Evolutionary conservation across 352 stramenopile species (phyloP), one percentile per base, ranked within the genome.

Genomic region (Phytophthora europaea): DNA sequence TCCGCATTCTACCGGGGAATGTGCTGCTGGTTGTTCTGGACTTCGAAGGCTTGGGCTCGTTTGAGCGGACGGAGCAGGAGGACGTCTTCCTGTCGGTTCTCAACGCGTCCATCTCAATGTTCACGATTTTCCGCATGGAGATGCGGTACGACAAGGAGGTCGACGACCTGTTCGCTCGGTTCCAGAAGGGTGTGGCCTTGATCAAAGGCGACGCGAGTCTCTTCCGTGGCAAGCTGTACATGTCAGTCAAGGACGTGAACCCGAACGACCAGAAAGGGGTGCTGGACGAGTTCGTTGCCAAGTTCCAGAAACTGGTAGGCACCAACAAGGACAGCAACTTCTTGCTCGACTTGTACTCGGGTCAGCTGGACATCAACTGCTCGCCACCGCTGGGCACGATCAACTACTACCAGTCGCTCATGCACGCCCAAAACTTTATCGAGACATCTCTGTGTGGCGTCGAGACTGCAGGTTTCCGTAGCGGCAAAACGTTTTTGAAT

Each of bases 101-200:
- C 16, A 93, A 93, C 43, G 81, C 86, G 0, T 80, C 84, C 3
- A 70, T 93, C 0, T 93, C 84, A 4, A 83, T 81, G 68, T 82
- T 91, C 26, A 93, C 86, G 0, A 73, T 93, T 22, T 92, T 93
- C 53, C 79, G 86, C 10, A 90, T 89, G 47, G 82, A 92, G 23
- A 90, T 90, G 86, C 82, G 82, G 10, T 82, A 87, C n/a, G 88
- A 95, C 62, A 94, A 94, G 61, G 84, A 94, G 28, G 91, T 93
- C 15, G 87, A 94, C 34, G 77, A 84, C 9, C 66, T 95, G 8
- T 93, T 92, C 52, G 64, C 66, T 15, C 78, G 76, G 8, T 94
- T 94, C 40, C 88, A 95, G 61, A 91, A 90, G 22, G 84, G 87
- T 22, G 73, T 88, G 3, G 61, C 83, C 3, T 64, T 94, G 56